Evolutionary conservation across 75 land plant species (phyloP).

Genomic region (Sequoiadendron giganteum): DNA sequence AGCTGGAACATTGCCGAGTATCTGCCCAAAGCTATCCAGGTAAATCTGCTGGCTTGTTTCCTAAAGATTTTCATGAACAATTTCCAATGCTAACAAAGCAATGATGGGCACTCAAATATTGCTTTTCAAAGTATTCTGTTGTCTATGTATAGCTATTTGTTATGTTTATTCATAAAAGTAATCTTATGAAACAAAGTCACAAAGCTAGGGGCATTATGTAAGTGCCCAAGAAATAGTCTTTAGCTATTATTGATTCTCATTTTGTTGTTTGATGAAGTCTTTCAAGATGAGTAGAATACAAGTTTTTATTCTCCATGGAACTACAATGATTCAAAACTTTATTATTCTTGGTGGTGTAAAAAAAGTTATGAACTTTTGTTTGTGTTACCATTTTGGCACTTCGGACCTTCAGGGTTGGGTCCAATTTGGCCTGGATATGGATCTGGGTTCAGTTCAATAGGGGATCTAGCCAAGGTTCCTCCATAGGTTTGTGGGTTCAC

Average conservation of each 20-base stretch:
- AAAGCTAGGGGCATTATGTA: background rate
- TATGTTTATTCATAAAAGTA: background rate
- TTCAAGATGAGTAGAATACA: background rate
- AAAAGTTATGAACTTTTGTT: background rate
- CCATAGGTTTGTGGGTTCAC: no score
- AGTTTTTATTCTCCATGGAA: background rate
- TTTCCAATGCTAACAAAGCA: background rate
- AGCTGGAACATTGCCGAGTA: slow-evolving; percentile 96
- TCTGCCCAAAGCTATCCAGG: slow-evolving; percentile 85
- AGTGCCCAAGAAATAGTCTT: background rate
- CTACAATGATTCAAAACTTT: background rate
- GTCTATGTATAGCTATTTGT: background rate
- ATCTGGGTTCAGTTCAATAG: no score
- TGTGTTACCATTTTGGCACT: no score
- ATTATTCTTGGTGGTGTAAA: background rate
- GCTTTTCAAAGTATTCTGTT: no score
- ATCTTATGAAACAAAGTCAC: background rate
- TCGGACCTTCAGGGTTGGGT: no score
- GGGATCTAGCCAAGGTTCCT: no score
- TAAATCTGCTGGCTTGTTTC: slow-evolving; percentile 14
- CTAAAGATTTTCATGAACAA: background rate
- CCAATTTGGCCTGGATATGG: no score
- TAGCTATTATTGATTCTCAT: background rate
- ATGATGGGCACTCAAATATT: background rate
- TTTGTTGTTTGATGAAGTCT: background rate